Conservation (phyloP, 2,329 filamentous ascomycete species). For the Leptosphaerulina australis region DNA sequence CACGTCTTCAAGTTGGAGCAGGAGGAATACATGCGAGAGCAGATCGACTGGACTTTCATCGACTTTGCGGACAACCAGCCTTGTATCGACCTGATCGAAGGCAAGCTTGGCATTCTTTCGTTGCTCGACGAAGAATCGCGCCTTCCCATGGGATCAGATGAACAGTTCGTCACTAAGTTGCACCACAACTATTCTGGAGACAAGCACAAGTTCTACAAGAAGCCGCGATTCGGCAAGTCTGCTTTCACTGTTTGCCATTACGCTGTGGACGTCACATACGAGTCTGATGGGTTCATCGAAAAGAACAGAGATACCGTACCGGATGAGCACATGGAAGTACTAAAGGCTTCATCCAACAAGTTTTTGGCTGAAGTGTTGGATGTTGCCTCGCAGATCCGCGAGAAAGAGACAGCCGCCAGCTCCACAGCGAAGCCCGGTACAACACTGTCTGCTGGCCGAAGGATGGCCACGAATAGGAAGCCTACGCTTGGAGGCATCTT, state of each 20-base stretch:
- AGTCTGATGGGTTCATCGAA: constrained; percentile 98
- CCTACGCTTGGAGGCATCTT: constrained; percentile 98
- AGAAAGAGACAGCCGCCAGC: constrained; percentile 74
- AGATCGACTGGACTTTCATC: constrained; percentile 99
- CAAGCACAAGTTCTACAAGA: constrained; percentile 98
- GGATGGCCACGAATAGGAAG: constrained; percentile 92
- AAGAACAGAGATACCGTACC: constrained; percentile 99
- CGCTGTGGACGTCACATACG: constrained; percentile 96
- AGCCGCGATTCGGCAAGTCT: constrained; percentile 95
- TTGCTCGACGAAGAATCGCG: constrained; percentile 95
- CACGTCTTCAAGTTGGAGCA: constrained; percentile 99
- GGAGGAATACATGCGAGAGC: constrained; percentile 92
- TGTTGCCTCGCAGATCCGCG: constrained; percentile 82
- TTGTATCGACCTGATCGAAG: constrained; percentile 97
- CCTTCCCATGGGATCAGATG: constrained; percentile 94
- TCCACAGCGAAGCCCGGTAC: constrained; percentile 71
- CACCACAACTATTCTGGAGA: constrained; percentile 90
- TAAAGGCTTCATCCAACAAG: constrained; percentile 79
- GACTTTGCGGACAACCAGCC: constrained; percentile 99
- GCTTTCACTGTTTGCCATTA: constrained; percentile 99
- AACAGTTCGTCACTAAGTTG: constrained; percentile 94
- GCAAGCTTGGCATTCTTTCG: constrained; percentile 90
- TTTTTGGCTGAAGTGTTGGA: constrained; percentile 87
- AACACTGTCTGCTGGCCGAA: constrained; percentile 72
- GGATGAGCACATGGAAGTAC: constrained; percentile 95